A percentile compares a stretch with the other conserved stretches of the same genome.
phyloP scores from a whole-genome alignment of 2,329 filamentous ascomycete species.

The Trichoderma arundinaceum region DNA sequence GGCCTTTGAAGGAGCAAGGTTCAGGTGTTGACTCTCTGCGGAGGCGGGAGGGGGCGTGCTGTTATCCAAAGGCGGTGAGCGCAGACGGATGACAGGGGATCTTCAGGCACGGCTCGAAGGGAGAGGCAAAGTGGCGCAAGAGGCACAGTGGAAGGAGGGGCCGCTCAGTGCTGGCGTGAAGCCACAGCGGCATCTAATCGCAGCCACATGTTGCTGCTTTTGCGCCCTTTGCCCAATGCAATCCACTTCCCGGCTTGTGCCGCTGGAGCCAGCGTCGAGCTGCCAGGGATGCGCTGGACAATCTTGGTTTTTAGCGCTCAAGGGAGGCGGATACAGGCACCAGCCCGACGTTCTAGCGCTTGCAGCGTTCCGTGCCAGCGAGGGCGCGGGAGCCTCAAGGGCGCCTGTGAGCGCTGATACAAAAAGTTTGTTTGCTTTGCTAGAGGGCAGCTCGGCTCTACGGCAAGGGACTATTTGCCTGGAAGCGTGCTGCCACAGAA shows the following conservation, averaged over 20 bases:
- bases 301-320: conserved; percentile 1
- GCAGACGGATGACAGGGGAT: conserved; percentile 10
- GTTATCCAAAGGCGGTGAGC: conserved; percentile 27
- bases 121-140: conserved; percentile 12
- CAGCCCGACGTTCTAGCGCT: conserved; percentile 20
- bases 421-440: conserved; percentile 1
- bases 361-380: too few relatives aligned
- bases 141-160: background rate
- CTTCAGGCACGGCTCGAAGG: conserved; percentile 25
- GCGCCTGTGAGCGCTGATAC: conserved; percentile 4
- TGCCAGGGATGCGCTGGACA: conserved; percentile 9
- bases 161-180: conserved; percentile 3
- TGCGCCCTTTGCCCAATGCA: background rate
- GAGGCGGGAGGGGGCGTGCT: conserved; percentile 1
- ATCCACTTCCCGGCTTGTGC: conserved; percentile 19
- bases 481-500: background rate
- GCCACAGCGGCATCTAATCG: conserved; percentile 28
- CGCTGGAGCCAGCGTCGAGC: conserved; percentile 20
- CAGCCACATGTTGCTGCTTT: conserved; percentile 29
- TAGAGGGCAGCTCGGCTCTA: background rate
- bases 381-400: background rate
- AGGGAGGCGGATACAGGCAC: conserved; percentile 3
- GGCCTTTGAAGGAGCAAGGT: background rate
- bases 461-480: conserved; percentile 3
- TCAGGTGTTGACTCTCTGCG: background rate